phyloP scores from a whole-genome alignment of 371 early-diverging fungal genomes.

The Gilbertella persicaria region DNA sequence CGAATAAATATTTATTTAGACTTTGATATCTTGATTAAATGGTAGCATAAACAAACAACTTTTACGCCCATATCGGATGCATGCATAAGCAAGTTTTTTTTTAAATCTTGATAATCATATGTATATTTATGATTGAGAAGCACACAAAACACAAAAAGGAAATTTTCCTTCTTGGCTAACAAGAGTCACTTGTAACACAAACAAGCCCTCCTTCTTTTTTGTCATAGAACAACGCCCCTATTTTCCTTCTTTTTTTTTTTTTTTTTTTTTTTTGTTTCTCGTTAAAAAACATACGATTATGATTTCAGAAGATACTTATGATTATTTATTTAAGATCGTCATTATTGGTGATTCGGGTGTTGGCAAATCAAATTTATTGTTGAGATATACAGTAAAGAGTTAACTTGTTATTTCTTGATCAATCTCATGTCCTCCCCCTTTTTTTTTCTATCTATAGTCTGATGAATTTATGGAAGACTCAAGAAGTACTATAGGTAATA shows the following conservation, averaged over 20 bases:
- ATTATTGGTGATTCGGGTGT: conserved; percentile 86
- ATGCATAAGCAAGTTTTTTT: no score
- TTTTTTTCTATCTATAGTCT: conserved; percentile 5
- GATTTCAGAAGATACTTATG: conserved; percentile 75
- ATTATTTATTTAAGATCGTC: conserved; percentile 89
- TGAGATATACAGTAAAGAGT: conserved; percentile 84
- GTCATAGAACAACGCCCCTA: background rate
- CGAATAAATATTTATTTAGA: no score
- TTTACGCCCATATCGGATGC: no score
- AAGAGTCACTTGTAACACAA: background rate
- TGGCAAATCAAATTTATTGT: conserved; percentile 96
- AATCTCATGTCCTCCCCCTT: no score
- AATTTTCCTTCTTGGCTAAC: no score
- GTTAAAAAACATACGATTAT: no score
- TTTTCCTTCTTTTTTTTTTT: background rate
- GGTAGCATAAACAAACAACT: no score
- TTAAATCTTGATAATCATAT: no score
- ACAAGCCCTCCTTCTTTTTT: background rate
- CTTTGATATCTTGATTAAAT: background rate
- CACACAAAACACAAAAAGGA: no score
- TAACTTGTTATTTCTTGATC: background rate
- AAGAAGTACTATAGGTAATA: conserved; percentile 22
- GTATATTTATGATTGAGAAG: no score
- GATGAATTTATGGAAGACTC: conserved; percentile 26
- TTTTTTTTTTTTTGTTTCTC: background rate